Percentiles rank a stretch among this genome's conserved stretches.
phyloP scores from a whole-genome alignment of 495 filamentous ascomycete genomes.

The Cairneyella variabilis region DNA sequence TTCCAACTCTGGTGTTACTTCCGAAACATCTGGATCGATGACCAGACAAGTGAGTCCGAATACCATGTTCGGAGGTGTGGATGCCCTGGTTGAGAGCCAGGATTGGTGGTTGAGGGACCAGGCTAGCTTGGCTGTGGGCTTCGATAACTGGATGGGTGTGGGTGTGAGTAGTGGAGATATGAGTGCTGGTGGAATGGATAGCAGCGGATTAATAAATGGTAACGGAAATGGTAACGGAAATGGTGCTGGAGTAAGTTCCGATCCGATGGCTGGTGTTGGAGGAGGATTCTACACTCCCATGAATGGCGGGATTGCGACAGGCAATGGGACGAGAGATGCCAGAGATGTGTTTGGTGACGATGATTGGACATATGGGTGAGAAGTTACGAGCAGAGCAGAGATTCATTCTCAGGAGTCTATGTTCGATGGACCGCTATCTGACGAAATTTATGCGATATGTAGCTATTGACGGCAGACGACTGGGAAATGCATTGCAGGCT shows the following conservation, averaged over 20 bases:
- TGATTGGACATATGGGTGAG: conserved; percentile 15
- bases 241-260: neutral
- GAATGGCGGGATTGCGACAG: conserved; percentile 1
- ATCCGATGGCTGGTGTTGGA: conserved; percentile 7
- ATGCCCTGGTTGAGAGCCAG: conserved; percentile 49
- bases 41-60: conserved; percentile 20
- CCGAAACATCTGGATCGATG: conserved; percentile 6
- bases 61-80: conserved; percentile 37
- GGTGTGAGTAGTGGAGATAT: neutral
- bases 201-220: neutral
- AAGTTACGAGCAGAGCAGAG: too few species aligned
- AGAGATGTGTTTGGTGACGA: conserved; percentile 7
- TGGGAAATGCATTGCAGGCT: too few species aligned
- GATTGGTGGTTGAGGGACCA: conserved; percentile 58
- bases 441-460: too few species aligned
- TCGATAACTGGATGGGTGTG: conserved; percentile 43
- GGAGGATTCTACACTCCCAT: conserved; percentile 10
- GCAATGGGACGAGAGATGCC: too few species aligned
- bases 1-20: conserved; percentile 30
- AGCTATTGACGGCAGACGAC: too few species aligned
- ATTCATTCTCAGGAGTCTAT: too few species aligned
- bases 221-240: neutral
- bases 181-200: neutral
- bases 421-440: too few species aligned
- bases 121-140: conserved; percentile 37